phyloP scores from a whole-genome alignment of 768 basidiomycete genomes.

The Naganishia antarctica region DNA sequence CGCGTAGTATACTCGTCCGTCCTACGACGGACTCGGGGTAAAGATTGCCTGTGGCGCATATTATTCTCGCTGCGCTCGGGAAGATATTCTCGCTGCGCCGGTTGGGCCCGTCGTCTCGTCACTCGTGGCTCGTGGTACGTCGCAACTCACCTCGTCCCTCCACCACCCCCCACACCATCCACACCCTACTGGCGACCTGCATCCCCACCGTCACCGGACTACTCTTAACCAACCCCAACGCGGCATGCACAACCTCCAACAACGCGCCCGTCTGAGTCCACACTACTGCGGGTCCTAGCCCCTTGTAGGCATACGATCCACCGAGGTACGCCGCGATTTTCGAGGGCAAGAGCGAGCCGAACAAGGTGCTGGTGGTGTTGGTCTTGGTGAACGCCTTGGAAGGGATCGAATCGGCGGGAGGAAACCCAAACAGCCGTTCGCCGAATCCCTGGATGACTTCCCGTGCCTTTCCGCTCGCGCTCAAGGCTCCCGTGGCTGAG shows the following conservation, averaged over 20 bases:
- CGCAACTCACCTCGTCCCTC: conserved; percentile 59
- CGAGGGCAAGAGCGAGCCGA: background rate
- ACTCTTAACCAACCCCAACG: conserved; percentile 72
- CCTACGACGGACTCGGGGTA: no score
- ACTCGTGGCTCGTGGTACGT: no score
- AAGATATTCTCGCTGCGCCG: no score
- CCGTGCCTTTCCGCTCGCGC: background rate
- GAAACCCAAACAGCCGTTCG: background rate
- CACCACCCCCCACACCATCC: conserved; percentile 78
- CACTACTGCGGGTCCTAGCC: conserved; percentile 59
- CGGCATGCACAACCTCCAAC: conserved; percentile 76
- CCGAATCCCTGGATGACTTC: background rate
- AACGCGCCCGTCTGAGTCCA: conserved; percentile 77
- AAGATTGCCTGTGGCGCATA: no score
- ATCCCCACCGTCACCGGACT: conserved; percentile 67
- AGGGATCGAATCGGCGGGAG: conserved; percentile 29
- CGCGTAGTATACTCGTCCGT: no score
- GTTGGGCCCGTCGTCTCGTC: no score
- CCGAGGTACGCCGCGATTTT: conserved; percentile 54
- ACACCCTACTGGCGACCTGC: conserved; percentile 76
- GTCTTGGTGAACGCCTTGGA: background rate
- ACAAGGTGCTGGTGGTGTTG: no score
- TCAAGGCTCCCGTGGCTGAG: background rate
- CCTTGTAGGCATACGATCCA: conserved; percentile 58
- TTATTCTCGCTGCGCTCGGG: no score